phyloP scores from a whole-genome alignment of 2,329 filamentous ascomycete genomes.

The Fusarium penzigii region DNA sequence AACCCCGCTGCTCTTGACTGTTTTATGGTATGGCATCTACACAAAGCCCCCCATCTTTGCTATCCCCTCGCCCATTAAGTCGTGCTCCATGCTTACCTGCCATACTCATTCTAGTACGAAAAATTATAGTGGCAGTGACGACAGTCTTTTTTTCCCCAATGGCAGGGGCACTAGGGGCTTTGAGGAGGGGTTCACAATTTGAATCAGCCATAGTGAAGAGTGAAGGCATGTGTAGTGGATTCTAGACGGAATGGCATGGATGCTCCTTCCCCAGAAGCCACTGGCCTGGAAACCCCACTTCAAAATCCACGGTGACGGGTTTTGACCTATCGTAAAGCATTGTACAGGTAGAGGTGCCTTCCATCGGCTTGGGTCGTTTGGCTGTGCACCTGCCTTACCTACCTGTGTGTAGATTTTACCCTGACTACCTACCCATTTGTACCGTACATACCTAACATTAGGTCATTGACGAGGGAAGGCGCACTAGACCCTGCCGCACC shows the following conservation, averaged over 20 bases:
- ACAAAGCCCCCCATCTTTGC: too few species aligned
- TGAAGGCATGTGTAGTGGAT: neutral
- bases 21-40: too few species aligned
- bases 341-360: neutral
- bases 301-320: neutral
- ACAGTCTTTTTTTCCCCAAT: too few species aligned
- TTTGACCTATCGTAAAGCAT: neutral
- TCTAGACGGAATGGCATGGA: neutral
- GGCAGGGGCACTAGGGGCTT: too few species aligned
- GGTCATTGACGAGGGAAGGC: neutral
- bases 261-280: neutral
- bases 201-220: neutral
- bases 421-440: neutral
- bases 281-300: neutral
- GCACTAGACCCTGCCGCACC: neutral
- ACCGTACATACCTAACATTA: too few species aligned
- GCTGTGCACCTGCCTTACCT: neutral
- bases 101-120: too few species aligned
- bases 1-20: too few species aligned
- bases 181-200: too few species aligned
- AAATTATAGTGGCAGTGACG: too few species aligned
- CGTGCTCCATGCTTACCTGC: too few species aligned
- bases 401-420: neutral
- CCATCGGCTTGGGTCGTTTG: neutral
- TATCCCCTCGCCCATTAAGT: too few species aligned